These are phyloP conservation scores for Cenococcum geophilum DNA, from an alignment of 495 filamentous ascomycete species.

Conservation along the genomic window DNA sequence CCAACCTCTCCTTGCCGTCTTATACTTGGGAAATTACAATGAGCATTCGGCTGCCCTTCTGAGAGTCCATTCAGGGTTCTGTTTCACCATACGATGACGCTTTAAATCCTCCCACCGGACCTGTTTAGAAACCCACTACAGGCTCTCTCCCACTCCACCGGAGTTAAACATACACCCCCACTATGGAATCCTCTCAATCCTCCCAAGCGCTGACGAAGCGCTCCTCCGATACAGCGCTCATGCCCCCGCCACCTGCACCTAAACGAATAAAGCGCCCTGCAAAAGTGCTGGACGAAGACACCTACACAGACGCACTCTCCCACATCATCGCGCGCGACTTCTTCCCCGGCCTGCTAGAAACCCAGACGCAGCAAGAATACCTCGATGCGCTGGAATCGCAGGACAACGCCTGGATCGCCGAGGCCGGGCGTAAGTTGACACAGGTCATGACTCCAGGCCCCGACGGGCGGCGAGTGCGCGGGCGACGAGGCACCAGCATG, in stretches of 20 bases:
- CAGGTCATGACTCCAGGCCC: constrained; percentile 76
- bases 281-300: constrained; percentile 87
- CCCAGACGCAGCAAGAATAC: constrained; percentile 82
- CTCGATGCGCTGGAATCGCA: constrained; percentile 81
- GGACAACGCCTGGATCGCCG: constrained; percentile 80
- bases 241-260: constrained; percentile 82
- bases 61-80: not conserved
- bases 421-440: constrained; percentile 62
- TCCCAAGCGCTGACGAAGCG: constrained; percentile 57
- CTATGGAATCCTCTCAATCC: constrained; percentile 14
- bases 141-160: too few relatives aligned
- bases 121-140: not conserved
- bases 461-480: constrained; percentile 41
- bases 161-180: not conserved
- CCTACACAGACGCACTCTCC: constrained; percentile 82
- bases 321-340: constrained; percentile 96
- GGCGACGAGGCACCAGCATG: constrained; percentile 37
- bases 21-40: not conserved
- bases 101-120: not conserved
- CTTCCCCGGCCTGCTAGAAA: constrained; percentile 86
- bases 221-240: constrained; percentile 62
- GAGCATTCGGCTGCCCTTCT: not conserved
- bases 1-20: too few relatives aligned
- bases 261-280: constrained; percentile 91
- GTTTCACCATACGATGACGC: not conserved